Percentiles rank a stretch among this genome's conserved stretches.
phyloP scores from a whole-genome alignment of 1,139 yeast genomes.

The Taphrina deformans region DNA sequence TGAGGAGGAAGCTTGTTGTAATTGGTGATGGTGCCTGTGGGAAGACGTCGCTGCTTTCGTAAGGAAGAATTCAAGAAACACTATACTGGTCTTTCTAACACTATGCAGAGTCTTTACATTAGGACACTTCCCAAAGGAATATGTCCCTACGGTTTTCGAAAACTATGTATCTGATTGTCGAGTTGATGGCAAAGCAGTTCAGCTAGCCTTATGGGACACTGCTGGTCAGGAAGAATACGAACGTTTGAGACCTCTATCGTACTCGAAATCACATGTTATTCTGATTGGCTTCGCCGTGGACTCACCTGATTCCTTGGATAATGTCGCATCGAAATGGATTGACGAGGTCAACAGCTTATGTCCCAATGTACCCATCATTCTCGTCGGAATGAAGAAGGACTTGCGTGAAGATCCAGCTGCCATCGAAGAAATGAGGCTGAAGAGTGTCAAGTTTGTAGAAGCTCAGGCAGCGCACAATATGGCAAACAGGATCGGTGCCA shows the following conservation, averaged over 20 bases:
- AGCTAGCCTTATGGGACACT: constrained; percentile 91
- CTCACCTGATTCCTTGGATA: constrained; percentile 64
- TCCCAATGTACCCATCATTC: constrained; percentile 75
- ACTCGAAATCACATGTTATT: constrained; percentile 67
- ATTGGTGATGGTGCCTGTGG: constrained; percentile 98
- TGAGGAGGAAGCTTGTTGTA: constrained; percentile 69
- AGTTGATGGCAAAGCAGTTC: constrained; percentile 87
- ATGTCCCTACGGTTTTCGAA: constrained; percentile 94
- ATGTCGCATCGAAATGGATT: constrained; percentile 61
- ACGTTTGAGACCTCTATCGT: constrained; percentile 64
- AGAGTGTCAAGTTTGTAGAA: constrained; percentile 75
- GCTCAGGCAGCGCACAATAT: constrained; percentile 76
- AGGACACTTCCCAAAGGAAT: constrained; percentile 68
- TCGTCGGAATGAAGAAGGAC: constrained; percentile 91
- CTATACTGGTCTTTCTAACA: neutral
- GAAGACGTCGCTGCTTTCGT: constrained; percentile 79
- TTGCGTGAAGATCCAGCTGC: constrained; percentile 79
- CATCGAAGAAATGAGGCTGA: constrained; percentile 70
- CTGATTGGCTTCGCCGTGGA: constrained; percentile 68
- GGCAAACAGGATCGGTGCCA: constrained; percentile 83
- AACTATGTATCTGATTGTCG: constrained; percentile 91
- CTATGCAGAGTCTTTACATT: constrained; percentile 64
- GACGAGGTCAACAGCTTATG: constrained; percentile 76
- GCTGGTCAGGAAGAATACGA: constrained; percentile 85
- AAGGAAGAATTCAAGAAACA: neutral